Conservation (phyloP, 257 asterid genomes). For the Rhazya stricta region DNA sequence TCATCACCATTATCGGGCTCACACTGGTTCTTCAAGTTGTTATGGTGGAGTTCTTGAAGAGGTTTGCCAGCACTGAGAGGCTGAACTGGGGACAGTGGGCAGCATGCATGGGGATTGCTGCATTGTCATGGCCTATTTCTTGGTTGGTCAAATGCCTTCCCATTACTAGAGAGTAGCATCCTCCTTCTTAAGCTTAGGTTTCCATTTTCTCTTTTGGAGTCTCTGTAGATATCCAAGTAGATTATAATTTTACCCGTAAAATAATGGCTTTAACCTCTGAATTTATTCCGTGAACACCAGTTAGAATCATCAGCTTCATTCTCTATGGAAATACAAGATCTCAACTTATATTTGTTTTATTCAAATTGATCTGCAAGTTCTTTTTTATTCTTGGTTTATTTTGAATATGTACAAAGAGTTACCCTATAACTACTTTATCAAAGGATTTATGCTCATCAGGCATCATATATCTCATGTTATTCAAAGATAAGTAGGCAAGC, state of each 20-base stretch:
- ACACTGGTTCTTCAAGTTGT: conserved; percentile 31
- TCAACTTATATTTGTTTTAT: neutral
- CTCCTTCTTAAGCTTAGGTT: neutral
- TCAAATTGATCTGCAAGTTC: neutral
- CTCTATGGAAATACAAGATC: neutral
- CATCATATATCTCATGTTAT: neutral
- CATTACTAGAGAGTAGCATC: conserved; percentile 12
- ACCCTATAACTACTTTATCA: no score
- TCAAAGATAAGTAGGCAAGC: neutral
- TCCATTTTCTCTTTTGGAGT: neutral
- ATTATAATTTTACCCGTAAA: no score
- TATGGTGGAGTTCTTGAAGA: conserved; percentile 35
- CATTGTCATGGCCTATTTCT: conserved; percentile 35
- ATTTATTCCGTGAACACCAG: neutral
- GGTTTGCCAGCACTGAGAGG: conserved; percentile 35
- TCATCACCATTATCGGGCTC: conserved; percentile 28
- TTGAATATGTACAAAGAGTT: no score
- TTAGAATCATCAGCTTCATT: neutral
- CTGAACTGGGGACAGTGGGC: conserved; percentile 41
- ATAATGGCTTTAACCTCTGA: neutral
- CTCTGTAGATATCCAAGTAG: no score
- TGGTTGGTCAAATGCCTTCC: conserved; percentile 35
- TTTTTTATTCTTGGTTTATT: no score
- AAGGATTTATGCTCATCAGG: neutral
- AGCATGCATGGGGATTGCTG: conserved; percentile 30